These are phyloP conservation scores for Pseudocercospora fuligena DNA, from an alignment of 2,329 filamentous ascomycete genomes.

Conservation along the genomic window DNA sequence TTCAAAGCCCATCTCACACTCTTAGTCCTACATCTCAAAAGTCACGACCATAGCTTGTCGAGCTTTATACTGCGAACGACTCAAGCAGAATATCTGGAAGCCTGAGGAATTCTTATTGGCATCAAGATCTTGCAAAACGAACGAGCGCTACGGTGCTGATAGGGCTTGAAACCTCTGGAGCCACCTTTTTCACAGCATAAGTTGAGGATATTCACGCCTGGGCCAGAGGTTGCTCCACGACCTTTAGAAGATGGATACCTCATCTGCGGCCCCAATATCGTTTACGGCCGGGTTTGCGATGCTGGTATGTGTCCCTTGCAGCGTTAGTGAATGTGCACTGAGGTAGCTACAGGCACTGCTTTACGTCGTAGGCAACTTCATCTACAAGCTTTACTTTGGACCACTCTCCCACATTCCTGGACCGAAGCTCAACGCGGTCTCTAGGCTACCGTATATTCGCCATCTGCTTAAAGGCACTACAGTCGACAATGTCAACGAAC, in stretches of 20 bases:
- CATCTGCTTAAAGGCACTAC: constrained; percentile 34
- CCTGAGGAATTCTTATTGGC: no score
- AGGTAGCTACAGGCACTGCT: constrained; percentile 22
- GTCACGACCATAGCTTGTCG: no score
- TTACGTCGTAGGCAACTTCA: constrained; percentile 26
- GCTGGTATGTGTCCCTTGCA: constrained; percentile 18
- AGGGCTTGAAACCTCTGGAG: neutral
- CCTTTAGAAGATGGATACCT: constrained; percentile 7
- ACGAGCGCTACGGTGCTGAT: neutral
- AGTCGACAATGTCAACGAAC: constrained; percentile 47
- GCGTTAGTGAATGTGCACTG: neutral
- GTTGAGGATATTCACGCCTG: neutral
- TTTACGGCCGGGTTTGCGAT: constrained; percentile 14
- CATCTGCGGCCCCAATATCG: neutral
- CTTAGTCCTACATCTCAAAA: no score
- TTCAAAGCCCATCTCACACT: no score
- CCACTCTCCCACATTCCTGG: constrained; percentile 52
- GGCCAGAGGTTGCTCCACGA: neutral
- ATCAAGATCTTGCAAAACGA: neutral
- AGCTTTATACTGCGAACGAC: neutral
- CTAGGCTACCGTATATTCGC: constrained; percentile 32
- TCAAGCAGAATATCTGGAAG: neutral
- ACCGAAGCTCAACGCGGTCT: constrained; percentile 41
- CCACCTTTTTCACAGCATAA: neutral
- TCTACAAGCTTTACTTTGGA: constrained; percentile 50